Evolutionary conservation across 805 yeast genomes (phyloP).

Genomic region (Wickerhamomyces mucosus): DNA sequence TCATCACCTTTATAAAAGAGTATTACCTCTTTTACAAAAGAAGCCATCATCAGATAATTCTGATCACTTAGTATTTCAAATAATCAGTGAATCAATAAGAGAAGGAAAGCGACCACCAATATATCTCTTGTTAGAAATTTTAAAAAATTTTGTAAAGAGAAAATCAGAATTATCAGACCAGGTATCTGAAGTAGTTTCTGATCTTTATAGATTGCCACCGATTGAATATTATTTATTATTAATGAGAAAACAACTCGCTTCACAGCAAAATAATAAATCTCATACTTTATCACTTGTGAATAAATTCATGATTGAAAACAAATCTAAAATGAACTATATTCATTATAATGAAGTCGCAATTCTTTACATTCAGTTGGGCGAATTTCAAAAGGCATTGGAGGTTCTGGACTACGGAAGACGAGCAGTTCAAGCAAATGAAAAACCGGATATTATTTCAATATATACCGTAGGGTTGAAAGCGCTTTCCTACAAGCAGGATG

Average conservation of each 20-base stretch:
- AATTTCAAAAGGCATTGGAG: not conserved
- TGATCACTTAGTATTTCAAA: not conserved
- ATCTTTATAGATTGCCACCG: conserved; percentile 2
- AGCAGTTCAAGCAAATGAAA: not conserved
- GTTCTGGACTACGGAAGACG: not conserved
- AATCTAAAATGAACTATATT: not conserved
- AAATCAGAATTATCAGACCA: conserved; percentile 7
- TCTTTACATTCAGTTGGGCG: not conserved
- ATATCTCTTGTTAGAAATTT: conserved; percentile 3
- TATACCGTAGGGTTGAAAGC: conserved; percentile 6
- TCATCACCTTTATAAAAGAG: not conserved
- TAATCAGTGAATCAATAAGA: conserved; percentile 9
- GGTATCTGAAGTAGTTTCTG: conserved; percentile 9
- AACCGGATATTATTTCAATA: conserved; percentile 1
- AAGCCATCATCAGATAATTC: not conserved
- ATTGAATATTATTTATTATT: conserved; percentile 8
- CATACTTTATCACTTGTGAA: not conserved
- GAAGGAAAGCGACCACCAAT: conserved; percentile 13
- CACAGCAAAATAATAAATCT: not conserved
- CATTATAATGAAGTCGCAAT: not conserved
- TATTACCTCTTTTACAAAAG: not conserved
- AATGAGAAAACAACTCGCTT: conserved; percentile 3
- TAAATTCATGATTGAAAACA: not conserved
- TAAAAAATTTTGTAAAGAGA: conserved; percentile 6
- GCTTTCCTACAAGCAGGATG: conserved; percentile 1